Conservation (phyloP, 805 yeast genomes). For the Spathaspora gorwiae region DNA sequence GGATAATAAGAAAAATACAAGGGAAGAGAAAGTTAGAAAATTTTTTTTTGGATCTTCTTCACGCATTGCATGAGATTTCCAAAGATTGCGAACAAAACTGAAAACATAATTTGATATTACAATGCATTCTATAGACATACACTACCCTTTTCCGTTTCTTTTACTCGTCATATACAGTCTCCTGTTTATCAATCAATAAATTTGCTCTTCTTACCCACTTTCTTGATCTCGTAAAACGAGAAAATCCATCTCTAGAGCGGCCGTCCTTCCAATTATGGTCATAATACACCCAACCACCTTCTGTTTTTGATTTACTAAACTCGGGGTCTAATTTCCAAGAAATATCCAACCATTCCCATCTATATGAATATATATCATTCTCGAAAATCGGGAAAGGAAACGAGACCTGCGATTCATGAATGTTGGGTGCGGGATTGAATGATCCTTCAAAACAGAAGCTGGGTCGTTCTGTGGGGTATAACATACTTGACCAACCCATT, state of each 20-base stretch:
- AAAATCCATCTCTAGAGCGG: slow-evolving; percentile 39
- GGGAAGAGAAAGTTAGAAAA: not conserved
- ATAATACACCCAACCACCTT: slow-evolving; percentile 52
- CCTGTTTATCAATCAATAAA: slow-evolving; percentile 20
- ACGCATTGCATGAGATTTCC: too few relatives aligned
- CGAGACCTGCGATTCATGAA: slow-evolving; percentile 20
- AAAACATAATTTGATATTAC: too few relatives aligned
- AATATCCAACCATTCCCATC: slow-evolving; percentile 57
- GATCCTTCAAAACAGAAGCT: slow-evolving; percentile 43
- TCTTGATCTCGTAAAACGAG: slow-evolving; percentile 49
- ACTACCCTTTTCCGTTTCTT: not conserved
- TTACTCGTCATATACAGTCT: slow-evolving; percentile 13
- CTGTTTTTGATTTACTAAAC: slow-evolving; percentile 30
- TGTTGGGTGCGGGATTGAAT: slow-evolving; percentile 22
- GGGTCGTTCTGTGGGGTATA: slow-evolving; percentile 51
- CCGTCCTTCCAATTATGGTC: slow-evolving; percentile 49
- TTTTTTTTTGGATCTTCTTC: not conserved
- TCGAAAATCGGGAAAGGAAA: slow-evolving; percentile 46
- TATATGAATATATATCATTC: slow-evolving; percentile 32
- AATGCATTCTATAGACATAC: too few relatives aligned
- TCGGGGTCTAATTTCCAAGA: slow-evolving; percentile 46
- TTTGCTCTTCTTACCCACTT: slow-evolving; percentile 48
- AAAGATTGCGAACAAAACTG: too few relatives aligned
- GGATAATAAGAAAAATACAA: not conserved
- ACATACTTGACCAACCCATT: slow-evolving; percentile 50